Conservation (phyloP, 352 stramenopile species). For the Phytophthora europaea region DNA sequence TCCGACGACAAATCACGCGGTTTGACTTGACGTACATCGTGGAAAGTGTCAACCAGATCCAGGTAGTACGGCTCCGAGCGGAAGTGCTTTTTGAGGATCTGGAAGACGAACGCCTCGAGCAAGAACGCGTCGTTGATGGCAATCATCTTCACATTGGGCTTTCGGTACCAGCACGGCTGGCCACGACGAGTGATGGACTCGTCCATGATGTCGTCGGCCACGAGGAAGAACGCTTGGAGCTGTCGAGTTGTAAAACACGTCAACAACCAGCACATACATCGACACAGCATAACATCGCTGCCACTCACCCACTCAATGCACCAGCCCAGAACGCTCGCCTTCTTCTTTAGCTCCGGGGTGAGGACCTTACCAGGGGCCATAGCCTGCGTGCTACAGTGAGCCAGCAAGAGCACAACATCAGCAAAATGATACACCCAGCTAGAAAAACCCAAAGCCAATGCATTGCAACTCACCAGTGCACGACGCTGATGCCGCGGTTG, state of each 20-base stretch:
- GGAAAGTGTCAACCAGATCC: slow-evolving; percentile 97
- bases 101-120: slow-evolving; percentile 94
- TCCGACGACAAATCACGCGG: not conserved
- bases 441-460: not conserved
- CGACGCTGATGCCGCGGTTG: slow-evolving; percentile 97
- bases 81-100: slow-evolving; percentile 92
- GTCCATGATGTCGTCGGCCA: slow-evolving; percentile 99
- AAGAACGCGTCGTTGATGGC: slow-evolving; percentile 98
- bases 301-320: slow-evolving; percentile 96
- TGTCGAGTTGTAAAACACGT: slow-evolving; percentile 13
- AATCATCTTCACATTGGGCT: slow-evolving; percentile 92
- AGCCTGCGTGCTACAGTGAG: slow-evolving; percentile 60
- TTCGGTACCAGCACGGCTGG: slow-evolving; percentile 98
- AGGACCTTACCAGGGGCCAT: slow-evolving; percentile 59
- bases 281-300: not conserved
- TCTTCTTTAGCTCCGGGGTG: slow-evolving; percentile 75
- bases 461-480: slow-evolving; percentile 75
- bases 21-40: slow-evolving; percentile 62
- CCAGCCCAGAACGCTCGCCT: slow-evolving; percentile 97
- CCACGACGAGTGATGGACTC: slow-evolving; percentile 95
- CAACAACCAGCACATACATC: not conserved
- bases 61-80: slow-evolving; percentile 89
- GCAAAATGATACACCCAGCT: not conserved
- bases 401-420: not conserved
- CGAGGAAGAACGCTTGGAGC: slow-evolving; percentile 99